These are phyloP conservation scores for Trametopsis cervina DNA, from an alignment of 768 basidiomycete species.

Conservation along the genomic window DNA sequence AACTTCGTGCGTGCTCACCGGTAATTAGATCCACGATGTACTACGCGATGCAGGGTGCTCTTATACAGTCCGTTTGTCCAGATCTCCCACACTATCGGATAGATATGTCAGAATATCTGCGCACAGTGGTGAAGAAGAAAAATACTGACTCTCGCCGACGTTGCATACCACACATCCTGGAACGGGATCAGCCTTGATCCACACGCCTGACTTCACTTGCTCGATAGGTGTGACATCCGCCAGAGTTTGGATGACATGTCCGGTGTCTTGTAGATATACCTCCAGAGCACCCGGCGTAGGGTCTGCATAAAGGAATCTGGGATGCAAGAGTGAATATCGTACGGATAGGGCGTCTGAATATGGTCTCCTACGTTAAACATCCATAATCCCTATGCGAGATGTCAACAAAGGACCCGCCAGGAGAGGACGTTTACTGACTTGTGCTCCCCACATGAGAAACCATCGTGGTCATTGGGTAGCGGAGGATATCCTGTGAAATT, in stretches of 20 bases:
- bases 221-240: slow-evolving; percentile 38
- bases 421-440: no score
- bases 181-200: slow-evolving; percentile 84
- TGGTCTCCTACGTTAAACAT: slow-evolving; percentile 62
- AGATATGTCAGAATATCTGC: neutral
- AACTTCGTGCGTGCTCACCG: no score
- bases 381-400: slow-evolving; percentile 71
- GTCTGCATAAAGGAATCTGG: slow-evolving; percentile 84
- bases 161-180: slow-evolving; percentile 85
- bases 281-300: slow-evolving; percentile 75
- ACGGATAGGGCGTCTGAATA: no score
- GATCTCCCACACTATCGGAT: slow-evolving; percentile 73
- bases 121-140: neutral
- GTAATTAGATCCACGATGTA: slow-evolving; percentile 72
- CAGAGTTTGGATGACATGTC: slow-evolving; percentile 19
- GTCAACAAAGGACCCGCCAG: no score
- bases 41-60: slow-evolving; percentile 85
- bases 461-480: slow-evolving; percentile 69
- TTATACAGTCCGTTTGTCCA: slow-evolving; percentile 87
- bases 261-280: slow-evolving; percentile 56
- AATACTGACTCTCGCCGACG: slow-evolving; percentile 75
- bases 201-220: slow-evolving; percentile 50
- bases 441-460: slow-evolving; percentile 87
- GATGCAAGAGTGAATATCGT: no score
- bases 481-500: slow-evolving; percentile 69